phyloP scores from a whole-genome alignment of 352 stramenopile species.

The Aphanomyces invadans region DNA sequence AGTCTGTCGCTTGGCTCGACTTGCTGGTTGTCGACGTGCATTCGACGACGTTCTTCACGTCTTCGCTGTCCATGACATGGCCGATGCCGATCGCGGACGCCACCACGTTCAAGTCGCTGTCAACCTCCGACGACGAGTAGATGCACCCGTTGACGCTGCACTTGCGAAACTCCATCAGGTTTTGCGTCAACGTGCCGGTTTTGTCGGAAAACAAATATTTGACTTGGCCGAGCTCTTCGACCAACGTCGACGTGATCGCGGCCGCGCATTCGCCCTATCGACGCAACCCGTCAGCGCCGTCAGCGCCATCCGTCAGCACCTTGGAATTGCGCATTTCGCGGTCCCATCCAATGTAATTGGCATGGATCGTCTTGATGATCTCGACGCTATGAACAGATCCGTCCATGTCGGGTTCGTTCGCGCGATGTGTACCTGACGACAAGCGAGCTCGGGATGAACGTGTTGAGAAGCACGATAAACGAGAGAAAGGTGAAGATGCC shows the following conservation, averaged over 20 bases:
- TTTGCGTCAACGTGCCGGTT: conserved; percentile 91
- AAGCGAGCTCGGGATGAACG: conserved; percentile 90
- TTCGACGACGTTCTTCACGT: too few species aligned
- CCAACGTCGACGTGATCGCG: conserved; percentile 85
- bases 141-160: conserved; percentile 89
- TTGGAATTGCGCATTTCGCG: conserved; percentile 42
- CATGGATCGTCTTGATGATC: conserved; percentile 65
- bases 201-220: conserved; percentile 92
- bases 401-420: conserved; percentile 31
- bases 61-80: too few species aligned
- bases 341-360: conserved; percentile 76
- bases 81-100: too few species aligned
- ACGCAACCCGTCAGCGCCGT: conserved; percentile 6
- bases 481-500: conserved; percentile 77
- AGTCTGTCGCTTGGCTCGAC: too few species aligned
- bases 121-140: too few species aligned
- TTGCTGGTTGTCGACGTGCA: too few species aligned
- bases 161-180: conserved; percentile 94
- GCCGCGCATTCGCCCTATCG: conserved; percentile 50
- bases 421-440: conserved; percentile 65
- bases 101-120: too few species aligned
- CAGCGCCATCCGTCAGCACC: neutral
- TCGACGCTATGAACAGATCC: conserved; percentile 44
- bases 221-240: conserved; percentile 89
- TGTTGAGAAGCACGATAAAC: conserved; percentile 88